Evolutionary conservation across 2,329 filamentous ascomycete genomes (phyloP).

Genomic region (Xylaria sp.): DNA sequence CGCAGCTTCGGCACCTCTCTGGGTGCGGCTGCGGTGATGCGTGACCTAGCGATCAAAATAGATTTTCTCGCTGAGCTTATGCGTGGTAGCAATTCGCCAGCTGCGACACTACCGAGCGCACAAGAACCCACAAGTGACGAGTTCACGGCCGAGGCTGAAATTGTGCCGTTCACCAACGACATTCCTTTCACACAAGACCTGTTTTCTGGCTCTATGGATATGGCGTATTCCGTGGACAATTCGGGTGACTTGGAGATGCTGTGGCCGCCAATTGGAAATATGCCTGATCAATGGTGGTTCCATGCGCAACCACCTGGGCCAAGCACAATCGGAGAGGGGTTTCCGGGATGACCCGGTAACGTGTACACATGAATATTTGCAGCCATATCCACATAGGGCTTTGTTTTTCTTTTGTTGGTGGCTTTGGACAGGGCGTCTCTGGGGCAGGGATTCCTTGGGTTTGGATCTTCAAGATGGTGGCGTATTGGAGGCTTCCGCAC

Average conservation of each 20-base stretch:
- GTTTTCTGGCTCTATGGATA: slow-evolving; percentile 28
- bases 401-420: not conserved
- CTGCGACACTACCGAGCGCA: not conserved
- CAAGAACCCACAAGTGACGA: not conserved
- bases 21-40: slow-evolving; percentile 32
- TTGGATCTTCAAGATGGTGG: no score
- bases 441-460: no score
- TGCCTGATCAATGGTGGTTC: slow-evolving; percentile 31
- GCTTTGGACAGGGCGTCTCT: not conserved
- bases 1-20: slow-evolving; percentile 31
- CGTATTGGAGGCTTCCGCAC: no score
- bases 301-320: slow-evolving; percentile 9
- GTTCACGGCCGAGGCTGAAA: not conserved
- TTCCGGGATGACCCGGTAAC: not conserved
- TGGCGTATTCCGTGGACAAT: slow-evolving; percentile 33
- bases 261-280: slow-evolving; percentile 31
- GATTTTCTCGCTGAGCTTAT: slow-evolving; percentile 31
- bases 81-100: slow-evolving; percentile 15
- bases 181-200: slow-evolving; percentile 21
- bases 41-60: slow-evolving; percentile 31
- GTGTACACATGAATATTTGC: not conserved
- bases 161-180: slow-evolving; percentile 12
- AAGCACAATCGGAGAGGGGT: not conserved
- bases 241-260: slow-evolving; percentile 30
- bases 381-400: not conserved